Percentiles rank a stretch among this genome's conserved stretches.
These are phyloP conservation scores for Saccharum hybrid DNA, from an alignment of 202 grass and related monocot species.

Conservation along the genomic window DNA sequence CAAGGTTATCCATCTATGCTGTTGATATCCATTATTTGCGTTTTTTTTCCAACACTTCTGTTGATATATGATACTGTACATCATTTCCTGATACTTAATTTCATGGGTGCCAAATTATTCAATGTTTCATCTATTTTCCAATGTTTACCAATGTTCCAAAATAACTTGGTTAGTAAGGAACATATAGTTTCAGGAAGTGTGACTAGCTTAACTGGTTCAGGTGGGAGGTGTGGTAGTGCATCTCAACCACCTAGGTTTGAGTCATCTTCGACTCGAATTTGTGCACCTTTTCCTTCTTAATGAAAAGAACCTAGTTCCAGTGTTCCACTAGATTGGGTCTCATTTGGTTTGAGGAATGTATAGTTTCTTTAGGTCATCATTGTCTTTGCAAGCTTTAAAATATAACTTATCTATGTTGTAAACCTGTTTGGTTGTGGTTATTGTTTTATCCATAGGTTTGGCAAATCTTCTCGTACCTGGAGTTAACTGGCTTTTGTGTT, in stretches of 20 bases:
- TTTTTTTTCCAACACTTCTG: neutral
- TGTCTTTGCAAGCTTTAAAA: slow-evolving; percentile 26
- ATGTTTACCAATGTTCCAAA: neutral
- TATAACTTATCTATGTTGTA: neutral
- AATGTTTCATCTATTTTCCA: slow-evolving; percentile 9
- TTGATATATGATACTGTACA: neutral
- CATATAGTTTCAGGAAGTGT: neutral
- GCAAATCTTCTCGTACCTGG: neutral
- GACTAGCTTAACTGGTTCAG: neutral
- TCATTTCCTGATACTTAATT: slow-evolving; percentile 16
- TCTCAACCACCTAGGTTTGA: neutral
- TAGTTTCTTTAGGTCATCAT: slow-evolving; percentile 16
- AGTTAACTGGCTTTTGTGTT: neutral
- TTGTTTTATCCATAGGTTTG: slow-evolving; percentile 17
- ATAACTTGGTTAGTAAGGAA: neutral
- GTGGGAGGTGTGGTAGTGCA: neutral
- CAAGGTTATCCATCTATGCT: slow-evolving; percentile 51
- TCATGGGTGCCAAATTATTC: slow-evolving; percentile 20
- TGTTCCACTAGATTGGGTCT: neutral
- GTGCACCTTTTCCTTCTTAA: neutral
- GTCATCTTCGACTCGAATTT: neutral
- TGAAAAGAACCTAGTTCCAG: neutral
- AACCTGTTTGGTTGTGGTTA: slow-evolving; percentile 4
- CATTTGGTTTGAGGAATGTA: neutral
- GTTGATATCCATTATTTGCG: neutral